These are phyloP conservation scores for Penstemon barbatus DNA, from an alignment of 257 asterid genomes.

Conservation along the genomic window DNA sequence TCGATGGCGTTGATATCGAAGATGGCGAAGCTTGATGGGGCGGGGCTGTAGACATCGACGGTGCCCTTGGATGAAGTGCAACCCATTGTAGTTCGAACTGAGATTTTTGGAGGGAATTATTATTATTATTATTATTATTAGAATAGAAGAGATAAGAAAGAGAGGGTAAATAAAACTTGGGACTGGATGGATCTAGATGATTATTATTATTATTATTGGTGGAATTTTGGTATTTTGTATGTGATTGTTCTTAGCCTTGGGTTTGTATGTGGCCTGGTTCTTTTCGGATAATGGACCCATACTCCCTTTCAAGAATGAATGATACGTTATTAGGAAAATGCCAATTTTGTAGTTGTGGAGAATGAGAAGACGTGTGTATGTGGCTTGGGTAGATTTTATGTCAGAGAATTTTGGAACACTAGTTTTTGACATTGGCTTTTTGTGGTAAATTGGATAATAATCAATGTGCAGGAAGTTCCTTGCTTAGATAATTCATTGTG, in stretches of 20 bases:
- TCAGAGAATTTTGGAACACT: too few relatives aligned
- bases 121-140: background rate
- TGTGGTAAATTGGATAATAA: too few relatives aligned
- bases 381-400: too few relatives aligned
- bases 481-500: too few relatives aligned
- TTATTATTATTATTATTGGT: constrained; percentile 20
- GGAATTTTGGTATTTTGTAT: background rate
- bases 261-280: constrained; percentile 27
- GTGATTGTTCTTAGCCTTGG: constrained; percentile 21
- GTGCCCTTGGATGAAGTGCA: constrained; percentile 76
- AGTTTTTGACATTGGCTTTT: too few relatives aligned
- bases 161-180: background rate
- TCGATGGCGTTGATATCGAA: constrained; percentile 75
- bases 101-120: constrained; percentile 31
- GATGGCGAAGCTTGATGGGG: constrained; percentile 76
- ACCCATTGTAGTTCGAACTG: constrained; percentile 49
- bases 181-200: background rate
- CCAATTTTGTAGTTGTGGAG: constrained; percentile 23
- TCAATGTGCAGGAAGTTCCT: too few relatives aligned
- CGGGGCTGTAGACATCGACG: constrained; percentile 71
- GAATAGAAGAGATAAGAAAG: background rate
- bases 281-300: constrained; percentile 6
- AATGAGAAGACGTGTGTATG: background rate
- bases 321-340: constrained; percentile 10
- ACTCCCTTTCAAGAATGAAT: background rate